Evolutionary conservation across 495 filamentous ascomycete species (phyloP).

Genomic region (Tuber indicum): DNA sequence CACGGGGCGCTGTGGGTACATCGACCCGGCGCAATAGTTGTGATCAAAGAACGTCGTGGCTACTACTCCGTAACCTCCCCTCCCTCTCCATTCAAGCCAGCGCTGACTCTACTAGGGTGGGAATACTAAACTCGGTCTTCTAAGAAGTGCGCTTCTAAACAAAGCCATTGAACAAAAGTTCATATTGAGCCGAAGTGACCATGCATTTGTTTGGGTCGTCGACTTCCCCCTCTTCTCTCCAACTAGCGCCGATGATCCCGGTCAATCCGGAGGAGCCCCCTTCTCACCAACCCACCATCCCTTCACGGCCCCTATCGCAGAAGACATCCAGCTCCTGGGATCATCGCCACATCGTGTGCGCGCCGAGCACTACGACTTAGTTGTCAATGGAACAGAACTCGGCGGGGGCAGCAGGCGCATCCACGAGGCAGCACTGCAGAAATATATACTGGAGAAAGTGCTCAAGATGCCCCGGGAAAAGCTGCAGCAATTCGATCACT

Average conservation of each 20-base stretch:
- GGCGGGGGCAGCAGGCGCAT: constrained; percentile 92
- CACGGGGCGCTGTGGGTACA: constrained; percentile 27
- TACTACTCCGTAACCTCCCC: constrained; percentile 14
- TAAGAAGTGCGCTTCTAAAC: constrained; percentile 64
- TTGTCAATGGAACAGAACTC: constrained; percentile 90
- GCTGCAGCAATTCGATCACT: constrained; percentile 70
- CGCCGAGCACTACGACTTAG: constrained; percentile 88
- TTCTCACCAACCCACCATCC: constrained; percentile 90
- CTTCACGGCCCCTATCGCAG: constrained; percentile 76
- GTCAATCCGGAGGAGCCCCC: constrained; percentile 73
- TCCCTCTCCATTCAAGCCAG: background rate
- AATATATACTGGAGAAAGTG: constrained; percentile 77
- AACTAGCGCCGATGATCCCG: constrained; percentile 60
- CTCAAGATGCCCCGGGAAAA: constrained; percentile 59
- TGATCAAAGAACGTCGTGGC: constrained; percentile 24
- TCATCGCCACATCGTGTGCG: constrained; percentile 63
- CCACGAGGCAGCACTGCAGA: constrained; percentile 75
- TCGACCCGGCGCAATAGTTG: constrained; percentile 18
- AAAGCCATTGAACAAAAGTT: constrained; percentile 56
- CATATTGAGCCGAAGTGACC: constrained; percentile 51
- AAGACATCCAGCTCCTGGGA: constrained; percentile 67
- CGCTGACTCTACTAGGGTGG: constrained; percentile 47
- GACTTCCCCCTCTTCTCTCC: constrained; percentile 90
- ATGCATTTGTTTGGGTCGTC: constrained; percentile 73
- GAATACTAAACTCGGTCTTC: constrained; percentile 70